phyloP scores from a whole-genome alignment of 2,329 filamentous ascomycete genomes.

The Calonectria montana region DNA sequence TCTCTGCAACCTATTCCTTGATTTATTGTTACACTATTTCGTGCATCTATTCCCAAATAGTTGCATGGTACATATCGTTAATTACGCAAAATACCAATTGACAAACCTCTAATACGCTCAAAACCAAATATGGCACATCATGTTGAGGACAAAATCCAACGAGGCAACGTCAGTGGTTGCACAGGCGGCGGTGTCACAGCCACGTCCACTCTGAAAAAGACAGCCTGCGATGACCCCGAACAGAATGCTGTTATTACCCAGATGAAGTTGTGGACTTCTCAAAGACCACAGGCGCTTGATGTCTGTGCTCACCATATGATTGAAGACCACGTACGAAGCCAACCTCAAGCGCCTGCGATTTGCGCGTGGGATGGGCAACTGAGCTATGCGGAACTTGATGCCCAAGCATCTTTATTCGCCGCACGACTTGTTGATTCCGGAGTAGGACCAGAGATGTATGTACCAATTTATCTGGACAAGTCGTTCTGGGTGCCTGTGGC shows the following conservation, averaged over 20 bases:
- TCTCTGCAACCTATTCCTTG: no score
- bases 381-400: not conserved
- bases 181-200: not conserved
- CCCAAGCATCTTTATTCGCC: not conserved
- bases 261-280: not conserved
- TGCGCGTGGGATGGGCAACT: not conserved
- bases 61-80: no score
- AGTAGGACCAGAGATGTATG: not conserved
- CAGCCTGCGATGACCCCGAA: not conserved
- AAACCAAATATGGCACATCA: not conserved
- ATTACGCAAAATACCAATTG: no score
- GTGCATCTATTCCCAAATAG: no score
- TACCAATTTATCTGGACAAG: not conserved
- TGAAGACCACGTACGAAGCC: not conserved
- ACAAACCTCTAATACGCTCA: no score
- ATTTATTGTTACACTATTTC: no score
- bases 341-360: not conserved
- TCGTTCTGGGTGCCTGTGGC: not conserved
- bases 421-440: not conserved
- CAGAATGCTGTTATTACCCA: not conserved
- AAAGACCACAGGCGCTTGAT: not conserved
- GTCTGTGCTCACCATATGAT: not conserved
- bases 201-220: not conserved
- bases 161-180: not conserved
- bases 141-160: not conserved